Conservation (phyloP, 2,329 filamentous ascomycete species). For the Gaeumannomyces tritici region DNA sequence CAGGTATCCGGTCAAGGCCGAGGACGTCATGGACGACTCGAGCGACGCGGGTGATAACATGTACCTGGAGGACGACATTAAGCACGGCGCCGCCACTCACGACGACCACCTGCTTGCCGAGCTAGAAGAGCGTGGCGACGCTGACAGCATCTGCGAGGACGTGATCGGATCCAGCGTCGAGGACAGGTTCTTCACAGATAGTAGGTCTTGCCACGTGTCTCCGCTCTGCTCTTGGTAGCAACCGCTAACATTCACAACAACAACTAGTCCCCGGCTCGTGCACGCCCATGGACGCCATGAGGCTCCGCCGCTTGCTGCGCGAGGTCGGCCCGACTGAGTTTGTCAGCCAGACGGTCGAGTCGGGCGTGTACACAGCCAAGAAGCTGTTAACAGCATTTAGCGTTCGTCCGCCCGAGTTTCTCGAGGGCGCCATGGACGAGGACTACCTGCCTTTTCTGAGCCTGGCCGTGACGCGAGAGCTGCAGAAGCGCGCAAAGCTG, state of each 20-base stretch:
- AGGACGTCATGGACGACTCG: slow-evolving; percentile 4
- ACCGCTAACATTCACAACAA: background rate
- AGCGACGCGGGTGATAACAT: slow-evolving; percentile 7
- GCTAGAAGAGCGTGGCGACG: slow-evolving; percentile 4
- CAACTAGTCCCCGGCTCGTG: slow-evolving; percentile 39
- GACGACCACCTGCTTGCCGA: slow-evolving; percentile 3
- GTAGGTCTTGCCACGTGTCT: slow-evolving; percentile 22
- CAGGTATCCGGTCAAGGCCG: background rate
- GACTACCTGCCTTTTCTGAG: slow-evolving; percentile 67
- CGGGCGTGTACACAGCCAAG: slow-evolving; percentile 62
- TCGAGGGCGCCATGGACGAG: slow-evolving; percentile 64
- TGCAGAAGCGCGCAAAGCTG: slow-evolving; percentile 74
- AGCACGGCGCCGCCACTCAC: slow-evolving; percentile 3
- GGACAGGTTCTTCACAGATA: slow-evolving; percentile 33
- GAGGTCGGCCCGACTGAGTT: slow-evolving; percentile 71
- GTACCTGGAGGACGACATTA: slow-evolving; percentile 6
- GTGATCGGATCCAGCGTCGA: slow-evolving; percentile 48
- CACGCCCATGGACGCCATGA: slow-evolving; percentile 58
- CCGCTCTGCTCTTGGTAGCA: background rate
- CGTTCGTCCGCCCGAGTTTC: slow-evolving; percentile 61
- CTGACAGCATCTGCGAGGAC: slow-evolving; percentile 53
- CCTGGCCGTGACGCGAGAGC: slow-evolving; percentile 68
- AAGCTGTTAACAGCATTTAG: slow-evolving; percentile 83
- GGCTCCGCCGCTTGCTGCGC: slow-evolving; percentile 62
- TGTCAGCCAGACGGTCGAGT: slow-evolving; percentile 60